These are phyloP conservation scores for Talaromyces liani DNA, from an alignment of 495 filamentous ascomycete genomes.

Conservation along the genomic window DNA sequence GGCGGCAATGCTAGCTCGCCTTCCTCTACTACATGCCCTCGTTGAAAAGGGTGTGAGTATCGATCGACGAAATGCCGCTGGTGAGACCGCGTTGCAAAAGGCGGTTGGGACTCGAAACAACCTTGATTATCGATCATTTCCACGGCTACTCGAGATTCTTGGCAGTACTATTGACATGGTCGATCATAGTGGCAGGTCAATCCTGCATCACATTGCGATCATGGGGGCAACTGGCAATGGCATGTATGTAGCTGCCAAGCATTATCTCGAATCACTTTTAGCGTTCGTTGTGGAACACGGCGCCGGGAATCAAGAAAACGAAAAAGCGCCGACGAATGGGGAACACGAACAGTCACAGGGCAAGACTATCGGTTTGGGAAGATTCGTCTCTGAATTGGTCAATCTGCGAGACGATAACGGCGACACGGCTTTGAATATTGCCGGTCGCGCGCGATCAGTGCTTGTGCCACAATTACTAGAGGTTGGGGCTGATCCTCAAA, in stretches of 20 bases:
- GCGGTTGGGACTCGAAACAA: slow-evolving; percentile 86
- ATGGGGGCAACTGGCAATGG: slow-evolving; percentile 89
- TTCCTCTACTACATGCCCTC: slow-evolving; percentile 69
- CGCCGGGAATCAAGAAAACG: slow-evolving; percentile 46
- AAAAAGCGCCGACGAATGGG: slow-evolving; percentile 24
- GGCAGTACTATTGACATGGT: slow-evolving; percentile 85
- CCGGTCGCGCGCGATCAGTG: slow-evolving; percentile 82
- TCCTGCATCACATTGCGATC: slow-evolving; percentile 92
- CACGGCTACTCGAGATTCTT: slow-evolving; percentile 79
- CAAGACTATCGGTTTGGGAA: slow-evolving; percentile 70
- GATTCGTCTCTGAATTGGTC: slow-evolving; percentile 93
- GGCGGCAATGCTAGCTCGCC: slow-evolving; percentile 90
- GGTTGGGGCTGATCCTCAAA: slow-evolving; percentile 81
- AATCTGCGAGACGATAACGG: slow-evolving; percentile 87
- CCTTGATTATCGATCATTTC: slow-evolving; percentile 71
- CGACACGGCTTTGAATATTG: slow-evolving; percentile 91
- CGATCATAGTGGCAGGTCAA: slow-evolving; percentile 82
- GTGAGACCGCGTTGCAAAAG: slow-evolving; percentile 87
- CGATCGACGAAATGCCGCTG: slow-evolving; percentile 73
- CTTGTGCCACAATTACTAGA: slow-evolving; percentile 91
- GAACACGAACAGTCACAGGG: slow-evolving; percentile 20
- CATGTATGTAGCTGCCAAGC: slow-evolving; percentile 68
- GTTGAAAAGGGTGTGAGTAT: slow-evolving; percentile 80
- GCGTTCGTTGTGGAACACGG: slow-evolving; percentile 89
- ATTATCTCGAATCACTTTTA: slow-evolving; percentile 86